Evolutionary conservation across 768 basidiomycete species (phyloP).

Genomic region (Botryobasidium botryosum): DNA sequence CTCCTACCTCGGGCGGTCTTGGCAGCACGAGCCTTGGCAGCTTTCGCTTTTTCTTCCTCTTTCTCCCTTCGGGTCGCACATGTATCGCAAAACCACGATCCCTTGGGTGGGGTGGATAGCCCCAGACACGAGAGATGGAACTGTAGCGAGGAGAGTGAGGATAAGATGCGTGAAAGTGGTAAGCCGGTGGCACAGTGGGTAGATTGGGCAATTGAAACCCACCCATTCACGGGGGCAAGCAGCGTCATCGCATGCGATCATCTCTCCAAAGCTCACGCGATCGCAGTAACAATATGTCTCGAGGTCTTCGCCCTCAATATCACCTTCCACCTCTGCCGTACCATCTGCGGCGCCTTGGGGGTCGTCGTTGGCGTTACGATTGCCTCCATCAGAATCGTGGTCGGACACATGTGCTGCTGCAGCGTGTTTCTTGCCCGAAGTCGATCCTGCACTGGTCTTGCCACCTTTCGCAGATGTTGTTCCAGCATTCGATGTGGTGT

Average conservation of each 20-base stretch:
- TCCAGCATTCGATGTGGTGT: too few species aligned
- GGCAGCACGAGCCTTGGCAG: too few species aligned
- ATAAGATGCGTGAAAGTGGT: neutral
- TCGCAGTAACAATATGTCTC: slow-evolving; percentile 18
- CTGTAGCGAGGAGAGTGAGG: neutral
- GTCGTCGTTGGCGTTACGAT: neutral
- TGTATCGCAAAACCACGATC: slow-evolving; percentile 10
- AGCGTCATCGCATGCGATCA: slow-evolving; percentile 24
- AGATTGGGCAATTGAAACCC: slow-evolving; percentile 11
- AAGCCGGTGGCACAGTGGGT: neutral
- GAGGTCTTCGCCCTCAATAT: slow-evolving; percentile 12
- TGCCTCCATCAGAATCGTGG: too few species aligned
- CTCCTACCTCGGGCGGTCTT: too few species aligned
- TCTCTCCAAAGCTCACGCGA: slow-evolving; percentile 21
- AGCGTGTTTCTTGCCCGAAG: too few species aligned
- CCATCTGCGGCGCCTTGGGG: neutral
- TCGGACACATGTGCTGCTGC: too few species aligned
- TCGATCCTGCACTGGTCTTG: too few species aligned
- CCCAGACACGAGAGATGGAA: slow-evolving; percentile 10
- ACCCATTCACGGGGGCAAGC: slow-evolving; percentile 25
- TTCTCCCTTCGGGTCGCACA: too few species aligned
- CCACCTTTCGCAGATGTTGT: too few species aligned
- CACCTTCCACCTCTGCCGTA: slow-evolving; percentile 9
- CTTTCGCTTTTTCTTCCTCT: too few species aligned
- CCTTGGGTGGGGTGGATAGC: slow-evolving; percentile 8